Evolutionary conservation across 1,284 basidiomycete species (phyloP).

Genomic region (Crucibulum cyathiforme): DNA sequence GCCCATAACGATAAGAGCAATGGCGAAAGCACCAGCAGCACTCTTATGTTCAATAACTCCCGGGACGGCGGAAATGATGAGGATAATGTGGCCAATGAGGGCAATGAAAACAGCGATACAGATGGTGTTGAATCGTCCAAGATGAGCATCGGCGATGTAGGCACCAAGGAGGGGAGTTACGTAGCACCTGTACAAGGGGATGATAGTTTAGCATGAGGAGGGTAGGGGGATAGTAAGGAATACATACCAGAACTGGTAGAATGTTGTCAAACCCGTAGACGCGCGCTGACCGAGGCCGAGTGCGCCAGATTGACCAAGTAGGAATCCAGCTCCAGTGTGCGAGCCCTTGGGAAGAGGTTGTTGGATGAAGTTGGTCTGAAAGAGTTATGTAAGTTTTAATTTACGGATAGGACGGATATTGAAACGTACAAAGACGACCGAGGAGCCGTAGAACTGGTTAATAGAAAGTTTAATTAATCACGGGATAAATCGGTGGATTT

Average conservation of each 20-base stretch:
- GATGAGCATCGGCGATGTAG: slow-evolving; percentile 74
- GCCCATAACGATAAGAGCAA: slow-evolving; percentile 75
- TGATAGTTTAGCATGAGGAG: slow-evolving; percentile 2
- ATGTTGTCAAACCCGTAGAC: slow-evolving; percentile 72
- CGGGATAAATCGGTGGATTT: background rate
- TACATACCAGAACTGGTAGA: slow-evolving; percentile 64
- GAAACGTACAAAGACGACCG: slow-evolving; percentile 66
- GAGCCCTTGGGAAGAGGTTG: slow-evolving; percentile 71
- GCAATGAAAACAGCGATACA: slow-evolving; percentile 60
- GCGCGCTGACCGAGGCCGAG: slow-evolving; percentile 70
- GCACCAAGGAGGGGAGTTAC: slow-evolving; percentile 67
- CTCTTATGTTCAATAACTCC: slow-evolving; percentile 67
- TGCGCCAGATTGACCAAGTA: slow-evolving; percentile 69
- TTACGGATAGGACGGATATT: background rate
- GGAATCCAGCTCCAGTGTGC: slow-evolving; percentile 67
- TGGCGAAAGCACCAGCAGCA: slow-evolving; percentile 66
- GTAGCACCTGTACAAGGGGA: slow-evolving; percentile 50
- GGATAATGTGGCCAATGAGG: slow-evolving; percentile 73
- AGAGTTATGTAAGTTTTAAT: slow-evolving; percentile 16
- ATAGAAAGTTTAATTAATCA: background rate
- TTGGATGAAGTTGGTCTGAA: slow-evolving; percentile 77
- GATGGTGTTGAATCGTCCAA: slow-evolving; percentile 79
- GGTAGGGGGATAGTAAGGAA: background rate
- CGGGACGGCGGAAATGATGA: slow-evolving; percentile 76
- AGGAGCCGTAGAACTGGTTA: slow-evolving; percentile 60